phyloP scores from a whole-genome alignment of 2,329 filamentous ascomycete genomes.

The Sarocladiaceae sp. region DNA sequence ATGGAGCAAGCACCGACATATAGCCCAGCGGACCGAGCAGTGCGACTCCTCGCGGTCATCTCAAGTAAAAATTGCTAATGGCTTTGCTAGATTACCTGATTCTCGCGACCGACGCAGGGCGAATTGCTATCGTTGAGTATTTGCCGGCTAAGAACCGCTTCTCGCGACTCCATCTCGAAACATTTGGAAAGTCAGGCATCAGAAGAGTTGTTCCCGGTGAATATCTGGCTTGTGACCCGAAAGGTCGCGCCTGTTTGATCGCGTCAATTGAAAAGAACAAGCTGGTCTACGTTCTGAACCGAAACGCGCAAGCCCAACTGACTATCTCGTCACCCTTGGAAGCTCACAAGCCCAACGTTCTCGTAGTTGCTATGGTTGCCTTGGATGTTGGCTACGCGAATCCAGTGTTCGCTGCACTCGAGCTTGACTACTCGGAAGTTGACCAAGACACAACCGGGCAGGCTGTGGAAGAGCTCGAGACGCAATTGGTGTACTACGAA shows the following conservation, averaged over 20 bases:
- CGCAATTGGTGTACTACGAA: constrained; percentile 93
- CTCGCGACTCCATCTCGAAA: constrained; percentile 87
- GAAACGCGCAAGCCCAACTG: constrained; percentile 89
- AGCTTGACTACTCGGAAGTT: constrained; percentile 86
- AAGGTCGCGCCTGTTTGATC: constrained; percentile 90
- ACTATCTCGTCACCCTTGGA: constrained; percentile 97
- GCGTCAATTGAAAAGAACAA: constrained; percentile 98
- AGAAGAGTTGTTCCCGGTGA: constrained; percentile 92
- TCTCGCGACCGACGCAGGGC: constrained; percentile 90
- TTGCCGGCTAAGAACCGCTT: constrained; percentile 82
- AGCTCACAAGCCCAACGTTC: constrained; percentile 86
- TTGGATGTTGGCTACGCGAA: constrained; percentile 97
- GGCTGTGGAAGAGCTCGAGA: constrained; percentile 78
- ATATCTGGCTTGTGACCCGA: constrained; percentile 92
- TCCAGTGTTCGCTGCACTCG: constrained; percentile 90
- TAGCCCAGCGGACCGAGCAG: constrained; percentile 4
- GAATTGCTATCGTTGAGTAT: constrained; percentile 93
- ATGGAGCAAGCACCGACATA: constrained; percentile 23
- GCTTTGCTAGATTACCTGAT: constrained; percentile 79
- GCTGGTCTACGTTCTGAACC: constrained; percentile 96
- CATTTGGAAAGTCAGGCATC: constrained; percentile 95
- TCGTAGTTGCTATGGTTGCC: constrained; percentile 83
- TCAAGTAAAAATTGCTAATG: not conserved
- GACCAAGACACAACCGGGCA: constrained; percentile 88
- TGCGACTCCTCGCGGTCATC: not conserved